phyloP scores from a whole-genome alignment of 1,284 basidiomycete species.

The Flammula alnicola region DNA sequence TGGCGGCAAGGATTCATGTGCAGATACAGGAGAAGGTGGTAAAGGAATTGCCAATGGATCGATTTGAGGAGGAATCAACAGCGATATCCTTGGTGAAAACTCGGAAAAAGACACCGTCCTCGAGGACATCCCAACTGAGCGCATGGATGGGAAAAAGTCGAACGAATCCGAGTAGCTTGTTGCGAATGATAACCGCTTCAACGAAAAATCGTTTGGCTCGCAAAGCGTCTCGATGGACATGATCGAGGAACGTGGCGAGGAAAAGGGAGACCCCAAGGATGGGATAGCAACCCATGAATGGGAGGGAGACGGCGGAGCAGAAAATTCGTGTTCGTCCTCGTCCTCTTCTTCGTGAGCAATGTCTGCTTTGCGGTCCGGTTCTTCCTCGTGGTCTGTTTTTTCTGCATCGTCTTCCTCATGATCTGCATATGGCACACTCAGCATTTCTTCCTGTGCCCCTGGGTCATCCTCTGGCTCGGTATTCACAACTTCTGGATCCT shows the following conservation, averaged over 20 bases:
- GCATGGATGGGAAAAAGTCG: slow-evolving; percentile 21
- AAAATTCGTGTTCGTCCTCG: slow-evolving; percentile 6
- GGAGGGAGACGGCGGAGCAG: slow-evolving; percentile 5
- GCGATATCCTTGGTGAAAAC: slow-evolving; percentile 14
- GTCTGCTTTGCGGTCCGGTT: not conserved
- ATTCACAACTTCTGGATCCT: too few species aligned
- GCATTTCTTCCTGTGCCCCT: not conserved
- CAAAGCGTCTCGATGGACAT: slow-evolving; percentile 27
- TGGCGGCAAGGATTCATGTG: slow-evolving; percentile 6
- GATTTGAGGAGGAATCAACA: slow-evolving; percentile 9
- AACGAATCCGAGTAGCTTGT: slow-evolving; percentile 21
- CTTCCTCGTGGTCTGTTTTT: not conserved
- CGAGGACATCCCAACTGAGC: slow-evolving; percentile 18
- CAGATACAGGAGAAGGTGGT: slow-evolving; percentile 19
- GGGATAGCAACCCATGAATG: slow-evolving; percentile 11
- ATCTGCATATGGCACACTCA: not conserved
- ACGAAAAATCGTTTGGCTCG: slow-evolving; percentile 22
- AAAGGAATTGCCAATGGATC: slow-evolving; percentile 22
- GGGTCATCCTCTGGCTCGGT: too few species aligned
- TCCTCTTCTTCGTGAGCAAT: slow-evolving; percentile 7
- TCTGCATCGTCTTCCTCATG: too few species aligned
- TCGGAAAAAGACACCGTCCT: slow-evolving; percentile 29
- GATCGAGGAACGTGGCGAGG: slow-evolving; percentile 24
- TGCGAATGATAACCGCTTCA: slow-evolving; percentile 25
- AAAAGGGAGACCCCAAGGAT: slow-evolving; percentile 10